Evolutionary conservation across 306 rosid species (phyloP).

Genomic region (barrel medic (Medicago truncatula)): MtrunA17r5.0-ANR NC_053045.1:44299501-44300000

Average conservation of each 20-base stretch:
- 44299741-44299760: conserved; percentile 58
- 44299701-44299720: conserved; percentile 36
- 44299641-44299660: conserved; percentile 55
- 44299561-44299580: conserved; percentile 34
- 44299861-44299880: conserved; percentile 15
- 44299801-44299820: background rate
- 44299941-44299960: conserved; percentile 7
- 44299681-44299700: conserved; percentile 53
- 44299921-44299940: background rate
- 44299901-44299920: conserved; percentile 2
- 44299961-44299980: conserved; percentile 18
- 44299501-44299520: conserved; percentile 62
- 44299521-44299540: conserved; percentile 59
- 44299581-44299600: conserved; percentile 50
- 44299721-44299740: conserved; percentile 61
- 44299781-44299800: background rate
- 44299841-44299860: conserved; percentile 36
- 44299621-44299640: conserved; percentile 69
- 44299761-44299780: conserved; percentile 30
- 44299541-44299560: conserved; percentile 64
- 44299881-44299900: background rate
- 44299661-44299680: conserved; percentile 62
- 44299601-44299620: conserved; percentile 51
- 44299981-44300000: conserved; percentile 28
- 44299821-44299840: background rate